phyloP scores from a whole-genome alignment of 2,329 filamentous ascomycete genomes.

The Fusarium brachygibbosum region DNA sequence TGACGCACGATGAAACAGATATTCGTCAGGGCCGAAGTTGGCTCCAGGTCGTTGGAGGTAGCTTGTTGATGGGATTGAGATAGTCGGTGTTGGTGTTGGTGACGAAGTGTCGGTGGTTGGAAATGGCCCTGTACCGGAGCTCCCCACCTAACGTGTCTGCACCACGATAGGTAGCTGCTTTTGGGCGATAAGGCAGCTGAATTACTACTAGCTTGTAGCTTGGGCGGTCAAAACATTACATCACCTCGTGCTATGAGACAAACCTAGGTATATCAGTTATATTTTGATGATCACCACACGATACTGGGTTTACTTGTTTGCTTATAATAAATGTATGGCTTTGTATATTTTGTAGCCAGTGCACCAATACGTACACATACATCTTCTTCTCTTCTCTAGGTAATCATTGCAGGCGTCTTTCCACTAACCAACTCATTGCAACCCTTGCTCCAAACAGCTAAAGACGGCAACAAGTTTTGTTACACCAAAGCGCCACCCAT shows the following conservation, averaged over 20 bases:
- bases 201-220: conserved; percentile 4
- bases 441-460: conserved; percentile 13
- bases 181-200: conserved; percentile 27
- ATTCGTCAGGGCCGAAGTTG: conserved; percentile 5
- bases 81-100: conserved; percentile 25
- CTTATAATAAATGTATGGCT: background rate
- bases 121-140: conserved; percentile 19
- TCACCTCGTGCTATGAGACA: conserved; percentile 27
- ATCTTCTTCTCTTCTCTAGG: conserved; percentile 11
- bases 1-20: background rate
- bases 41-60: conserved; percentile 26
- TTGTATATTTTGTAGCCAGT: conserved; percentile 1
- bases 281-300: background rate
- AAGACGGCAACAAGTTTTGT: conserved; percentile 26
- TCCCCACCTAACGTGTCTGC: conserved; percentile 29
- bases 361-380: conserved; percentile 2
- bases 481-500: conserved; percentile 41
- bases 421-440: conserved; percentile 7
- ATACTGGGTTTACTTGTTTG: background rate
- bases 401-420: conserved; percentile 10
- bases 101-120: conserved; percentile 33
- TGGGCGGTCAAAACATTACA: conserved; percentile 40
- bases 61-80: conserved; percentile 19
- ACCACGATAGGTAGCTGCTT: conserved; percentile 28
- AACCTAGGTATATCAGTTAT: background rate